Conservation (phyloP, 441 rosid species). For the Pelargonium myrrhifolium region DNA sequence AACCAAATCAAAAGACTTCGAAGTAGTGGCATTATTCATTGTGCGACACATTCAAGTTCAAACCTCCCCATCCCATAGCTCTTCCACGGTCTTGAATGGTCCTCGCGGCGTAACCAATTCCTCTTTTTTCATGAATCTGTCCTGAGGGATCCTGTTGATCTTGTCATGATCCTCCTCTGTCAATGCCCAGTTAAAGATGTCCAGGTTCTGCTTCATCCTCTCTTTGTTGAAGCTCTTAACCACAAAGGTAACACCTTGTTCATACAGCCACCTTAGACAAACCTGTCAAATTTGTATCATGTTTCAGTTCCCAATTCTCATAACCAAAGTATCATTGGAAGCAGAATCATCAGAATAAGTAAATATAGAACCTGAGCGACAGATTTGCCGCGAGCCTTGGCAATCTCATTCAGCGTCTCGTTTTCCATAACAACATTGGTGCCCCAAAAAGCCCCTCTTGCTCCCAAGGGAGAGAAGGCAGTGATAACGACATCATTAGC, state of each 20-base stretch:
- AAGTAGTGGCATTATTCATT: too few species aligned
- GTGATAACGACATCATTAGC: not conserved
- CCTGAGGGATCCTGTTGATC: slow-evolving; percentile 35
- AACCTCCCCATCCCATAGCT: slow-evolving; percentile 53
- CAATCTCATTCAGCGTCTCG: not conserved
- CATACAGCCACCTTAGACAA: slow-evolving; percentile 43
- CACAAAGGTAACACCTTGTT: slow-evolving; percentile 38
- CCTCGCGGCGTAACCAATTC: slow-evolving; percentile 27
- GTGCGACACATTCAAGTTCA: slow-evolving; percentile 6
- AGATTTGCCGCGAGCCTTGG: not conserved
- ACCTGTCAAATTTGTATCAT: slow-evolving; percentile 20
- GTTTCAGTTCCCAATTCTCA: not conserved
- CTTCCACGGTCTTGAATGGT: slow-evolving; percentile 29
- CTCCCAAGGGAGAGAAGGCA: slow-evolving; percentile 1
- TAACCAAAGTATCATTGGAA: too few species aligned
- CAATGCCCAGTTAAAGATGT: slow-evolving; percentile 43
- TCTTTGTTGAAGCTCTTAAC: slow-evolving; percentile 42
- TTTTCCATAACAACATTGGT: not conserved
- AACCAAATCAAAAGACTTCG: too few species aligned
- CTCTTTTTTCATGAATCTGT: slow-evolving; percentile 19
- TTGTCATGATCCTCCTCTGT: slow-evolving; percentile 25
- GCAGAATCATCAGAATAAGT: not conserved
- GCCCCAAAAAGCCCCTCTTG: not conserved
- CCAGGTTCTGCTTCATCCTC: slow-evolving; percentile 41
- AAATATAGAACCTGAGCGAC: not conserved